Conservation (phyloP, 2,329 filamentous ascomycete genomes). For the Nothophaeocryptopus gaeumannii region DNA sequence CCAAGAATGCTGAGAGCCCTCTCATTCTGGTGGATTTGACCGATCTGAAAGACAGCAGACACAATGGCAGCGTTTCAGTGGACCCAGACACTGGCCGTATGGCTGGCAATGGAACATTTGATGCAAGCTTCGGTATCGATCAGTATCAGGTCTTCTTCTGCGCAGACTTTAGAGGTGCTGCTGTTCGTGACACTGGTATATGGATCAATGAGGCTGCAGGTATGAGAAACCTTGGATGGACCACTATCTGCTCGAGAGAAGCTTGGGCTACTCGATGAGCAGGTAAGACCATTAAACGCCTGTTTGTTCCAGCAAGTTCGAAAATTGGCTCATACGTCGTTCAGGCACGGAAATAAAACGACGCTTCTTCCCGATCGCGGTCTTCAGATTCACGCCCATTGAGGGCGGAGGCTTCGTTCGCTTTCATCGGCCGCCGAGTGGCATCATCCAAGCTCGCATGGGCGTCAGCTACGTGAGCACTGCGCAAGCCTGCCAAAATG, state of each 20-base stretch:
- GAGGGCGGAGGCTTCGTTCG: slow-evolving; percentile 34
- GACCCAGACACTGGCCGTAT: slow-evolving; percentile 53
- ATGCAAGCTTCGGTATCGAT: slow-evolving; percentile 60
- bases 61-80: slow-evolving; percentile 50
- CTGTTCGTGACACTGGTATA: slow-evolving; percentile 54
- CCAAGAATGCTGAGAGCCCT: slow-evolving; percentile 43
- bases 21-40: slow-evolving; percentile 57
- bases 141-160: slow-evolving; percentile 58
- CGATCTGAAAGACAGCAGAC: slow-evolving; percentile 54
- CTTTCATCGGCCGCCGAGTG: slow-evolving; percentile 9
- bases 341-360: slow-evolving; percentile 39
- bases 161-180: slow-evolving; percentile 54
- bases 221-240: too few relatives aligned
- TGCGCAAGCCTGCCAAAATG: slow-evolving; percentile 63
- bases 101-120: slow-evolving; percentile 56
- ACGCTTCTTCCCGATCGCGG: slow-evolving; percentile 20
- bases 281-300: too few relatives aligned
- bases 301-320: too few relatives aligned
- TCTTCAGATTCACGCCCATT: slow-evolving; percentile 15
- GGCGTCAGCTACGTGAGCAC: slow-evolving; percentile 66
- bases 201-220: slow-evolving; percentile 52
- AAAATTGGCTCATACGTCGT: too few relatives aligned
- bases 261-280: too few relatives aligned
- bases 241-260: too few relatives aligned
- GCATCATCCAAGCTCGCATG: slow-evolving; percentile 57